phyloP scores from a whole-genome alignment of 805 yeast species.

The Komagataella populi region DNA sequence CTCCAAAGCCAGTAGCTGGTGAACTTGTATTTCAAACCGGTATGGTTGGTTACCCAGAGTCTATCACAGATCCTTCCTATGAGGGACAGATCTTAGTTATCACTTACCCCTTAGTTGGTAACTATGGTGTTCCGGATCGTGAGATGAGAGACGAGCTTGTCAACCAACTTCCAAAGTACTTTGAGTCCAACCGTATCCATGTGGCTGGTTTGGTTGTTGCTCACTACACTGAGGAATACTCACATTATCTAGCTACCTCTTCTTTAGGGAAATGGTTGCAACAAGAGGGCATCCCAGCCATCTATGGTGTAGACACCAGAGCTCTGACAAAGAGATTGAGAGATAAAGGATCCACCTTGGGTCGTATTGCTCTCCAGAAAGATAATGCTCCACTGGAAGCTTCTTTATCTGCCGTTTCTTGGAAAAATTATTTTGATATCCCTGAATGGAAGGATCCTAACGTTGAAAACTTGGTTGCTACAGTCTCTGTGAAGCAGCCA shows the following conservation, averaged over 20 bases:
- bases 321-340: slow-evolving; percentile 86
- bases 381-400: slow-evolving; percentile 16
- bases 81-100: slow-evolving; percentile 95
- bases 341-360: slow-evolving; percentile 84
- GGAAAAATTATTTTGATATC: slow-evolving; percentile 52
- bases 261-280: slow-evolving; percentile 91
- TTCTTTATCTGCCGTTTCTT: slow-evolving; percentile 24
- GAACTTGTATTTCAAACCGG: slow-evolving; percentile 99
- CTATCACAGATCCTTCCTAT: slow-evolving; percentile 96
- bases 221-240: slow-evolving; percentile 90
- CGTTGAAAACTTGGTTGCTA: slow-evolving; percentile 78
- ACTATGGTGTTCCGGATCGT: slow-evolving; percentile 97
- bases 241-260: slow-evolving; percentile 86
- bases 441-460: slow-evolving; percentile 95
- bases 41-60: slow-evolving; percentile 98
- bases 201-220: slow-evolving; percentile 96
- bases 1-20: slow-evolving; percentile 80
- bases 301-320: slow-evolving; percentile 97
- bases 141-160: slow-evolving; percentile 59
- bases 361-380: slow-evolving; percentile 65
- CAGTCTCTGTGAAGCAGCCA: slow-evolving; percentile 73
- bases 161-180: slow-evolving; percentile 73
- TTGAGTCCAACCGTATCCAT: slow-evolving; percentile 87
- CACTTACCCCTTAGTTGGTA: slow-evolving; percentile 94
- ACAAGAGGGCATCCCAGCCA: slow-evolving; percentile 85